phyloP scores from a whole-genome alignment of 352 stramenopile species.

The Phytophthora meadii region DNA sequence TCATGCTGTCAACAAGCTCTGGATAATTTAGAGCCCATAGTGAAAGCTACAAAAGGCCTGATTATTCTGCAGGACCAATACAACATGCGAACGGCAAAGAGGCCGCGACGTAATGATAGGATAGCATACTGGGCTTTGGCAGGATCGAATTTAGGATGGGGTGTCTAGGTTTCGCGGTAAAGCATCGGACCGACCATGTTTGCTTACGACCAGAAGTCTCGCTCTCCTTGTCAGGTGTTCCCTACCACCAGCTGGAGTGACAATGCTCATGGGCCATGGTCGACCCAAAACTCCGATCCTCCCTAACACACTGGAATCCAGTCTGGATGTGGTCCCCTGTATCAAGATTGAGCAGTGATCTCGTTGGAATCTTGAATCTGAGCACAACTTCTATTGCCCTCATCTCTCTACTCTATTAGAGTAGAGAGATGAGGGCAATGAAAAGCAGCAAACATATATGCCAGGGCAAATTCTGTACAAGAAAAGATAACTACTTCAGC shows the following conservation, averaged over 20 bases:
- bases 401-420: too few relatives aligned
- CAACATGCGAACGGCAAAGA: constrained; percentile 30
- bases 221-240: constrained; percentile 21
- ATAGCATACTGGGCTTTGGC: constrained; percentile 27
- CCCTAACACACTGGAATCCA: background rate
- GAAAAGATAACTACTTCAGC: too few relatives aligned
- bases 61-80: background rate
- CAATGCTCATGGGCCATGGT: background rate
- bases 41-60: background rate
- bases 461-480: too few relatives aligned
- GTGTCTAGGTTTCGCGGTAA: constrained; percentile 23
- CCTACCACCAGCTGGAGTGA: constrained; percentile 22
- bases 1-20: constrained; percentile 13
- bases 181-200: constrained; percentile 11
- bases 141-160: constrained; percentile 36
- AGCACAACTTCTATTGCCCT: too few relatives aligned
- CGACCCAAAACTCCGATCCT: background rate
- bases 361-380: too few relatives aligned
- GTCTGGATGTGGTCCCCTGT: too few relatives aligned
- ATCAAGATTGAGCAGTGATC: too few relatives aligned
- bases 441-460: too few relatives aligned
- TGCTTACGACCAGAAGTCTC: constrained; percentile 17
- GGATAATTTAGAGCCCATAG: constrained; percentile 9
- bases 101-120: constrained; percentile 32
- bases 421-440: too few relatives aligned